A percentile compares a stretch with the other conserved stretches of the same genome.
Evolutionary conservation across 352 stramenopile genomes (phyloP).

Genomic region (Pythium volutum): DNA sequence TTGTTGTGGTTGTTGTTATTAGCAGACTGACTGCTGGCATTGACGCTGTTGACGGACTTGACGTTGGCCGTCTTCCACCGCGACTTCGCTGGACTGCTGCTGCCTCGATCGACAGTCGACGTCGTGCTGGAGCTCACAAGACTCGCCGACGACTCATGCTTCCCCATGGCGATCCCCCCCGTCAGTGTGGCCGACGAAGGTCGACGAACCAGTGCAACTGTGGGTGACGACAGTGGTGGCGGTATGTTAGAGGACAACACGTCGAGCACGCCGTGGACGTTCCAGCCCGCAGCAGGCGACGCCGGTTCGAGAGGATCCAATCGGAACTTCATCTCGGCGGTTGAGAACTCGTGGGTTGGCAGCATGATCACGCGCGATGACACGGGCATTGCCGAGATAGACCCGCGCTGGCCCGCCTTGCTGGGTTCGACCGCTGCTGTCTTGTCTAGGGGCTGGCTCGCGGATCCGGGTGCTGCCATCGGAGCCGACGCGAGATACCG

Average conservation of each 20-base stretch:
- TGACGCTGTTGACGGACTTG: background rate
- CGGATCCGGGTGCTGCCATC: conserved; percentile 19
- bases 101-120: background rate
- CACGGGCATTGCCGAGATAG: background rate
- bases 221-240: background rate
- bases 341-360: conserved; percentile 34
- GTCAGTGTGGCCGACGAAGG: background rate
- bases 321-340: conserved; percentile 36
- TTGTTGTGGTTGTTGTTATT: conserved; percentile 3
- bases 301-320: conserved; percentile 24
- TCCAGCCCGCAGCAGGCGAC: background rate
- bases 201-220: background rate
- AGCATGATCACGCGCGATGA: conserved; percentile 21
- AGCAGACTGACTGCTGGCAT: background rate
- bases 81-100: background rate
- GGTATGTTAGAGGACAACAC: background rate
- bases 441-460: background rate
- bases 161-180: background rate
- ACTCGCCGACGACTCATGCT: background rate
- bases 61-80: conserved; percentile 17
- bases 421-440: background rate
- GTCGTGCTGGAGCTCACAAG: background rate
- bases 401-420: background rate
- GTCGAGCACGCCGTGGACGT: conserved; percentile 15
- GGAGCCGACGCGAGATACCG: conserved; percentile 43